Percentiles rank a stretch among this genome's conserved stretches.
phyloP scores from a whole-genome alignment of 768 basidiomycete genomes.

The Boletus coccyginus region DNA sequence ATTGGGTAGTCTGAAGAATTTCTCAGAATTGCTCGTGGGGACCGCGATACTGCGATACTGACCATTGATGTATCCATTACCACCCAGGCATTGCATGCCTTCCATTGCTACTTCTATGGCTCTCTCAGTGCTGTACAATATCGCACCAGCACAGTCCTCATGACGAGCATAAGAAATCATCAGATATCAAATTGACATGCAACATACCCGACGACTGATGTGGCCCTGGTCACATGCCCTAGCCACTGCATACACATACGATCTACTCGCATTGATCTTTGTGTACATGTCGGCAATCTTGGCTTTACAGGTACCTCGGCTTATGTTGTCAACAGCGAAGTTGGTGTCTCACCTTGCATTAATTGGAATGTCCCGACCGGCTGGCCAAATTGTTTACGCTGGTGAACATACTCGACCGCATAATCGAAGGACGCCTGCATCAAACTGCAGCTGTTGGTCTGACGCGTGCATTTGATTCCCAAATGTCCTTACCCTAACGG shows the following conservation, averaged over 20 bases:
- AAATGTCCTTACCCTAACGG: slow-evolving; percentile 69
- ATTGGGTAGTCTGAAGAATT: slow-evolving; percentile 75
- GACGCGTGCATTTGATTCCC: background rate
- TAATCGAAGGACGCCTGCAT: slow-evolving; percentile 94
- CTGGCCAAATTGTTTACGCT: slow-evolving; percentile 87
- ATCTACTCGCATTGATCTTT: slow-evolving; percentile 80
- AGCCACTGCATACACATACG: slow-evolving; percentile 93
- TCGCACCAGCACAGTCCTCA: slow-evolving; percentile 94
- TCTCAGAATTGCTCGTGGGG: background rate
- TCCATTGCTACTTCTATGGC: slow-evolving; percentile 90
- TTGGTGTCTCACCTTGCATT: slow-evolving; percentile 74
- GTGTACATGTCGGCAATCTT: slow-evolving; percentile 96
- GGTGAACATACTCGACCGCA: slow-evolving; percentile 87
- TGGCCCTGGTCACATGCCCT: slow-evolving; percentile 80
- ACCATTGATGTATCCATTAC: slow-evolving; percentile 97
- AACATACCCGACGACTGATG: slow-evolving; percentile 71
- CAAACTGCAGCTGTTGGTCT: slow-evolving; percentile 44
- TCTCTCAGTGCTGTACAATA: slow-evolving; percentile 89
- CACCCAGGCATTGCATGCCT: slow-evolving; percentile 91
- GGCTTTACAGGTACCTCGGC: slow-evolving; percentile 37
- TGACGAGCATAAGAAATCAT: slow-evolving; percentile 8
- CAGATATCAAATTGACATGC: background rate
- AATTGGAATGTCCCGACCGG: slow-evolving; percentile 89
- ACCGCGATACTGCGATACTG: slow-evolving; percentile 13
- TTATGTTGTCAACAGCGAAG: background rate